A percentile compares a stretch with the other conserved stretches of the same genome.
These are phyloP conservation scores for Oryza nivara DNA, from an alignment of 176 grass and related monocot genomes.

Conservation along the genomic window DNA sequence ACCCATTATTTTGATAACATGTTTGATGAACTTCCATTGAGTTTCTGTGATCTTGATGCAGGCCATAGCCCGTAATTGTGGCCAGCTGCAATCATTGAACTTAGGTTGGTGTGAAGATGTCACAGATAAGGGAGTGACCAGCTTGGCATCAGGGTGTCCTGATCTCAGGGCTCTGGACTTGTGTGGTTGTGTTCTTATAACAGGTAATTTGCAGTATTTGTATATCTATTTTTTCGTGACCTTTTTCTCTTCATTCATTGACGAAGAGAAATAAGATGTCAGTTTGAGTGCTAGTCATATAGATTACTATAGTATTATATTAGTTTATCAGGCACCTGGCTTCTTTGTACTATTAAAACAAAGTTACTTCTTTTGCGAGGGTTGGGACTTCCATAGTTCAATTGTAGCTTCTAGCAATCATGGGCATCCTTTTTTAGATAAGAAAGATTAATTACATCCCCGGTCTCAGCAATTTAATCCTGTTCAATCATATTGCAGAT, in stretches of 20 bases:
- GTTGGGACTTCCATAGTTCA: neutral
- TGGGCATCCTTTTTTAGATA: no score
- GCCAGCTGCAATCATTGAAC: slow-evolving; percentile 65
- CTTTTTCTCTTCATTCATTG: neutral
- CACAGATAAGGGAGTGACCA: slow-evolving; percentile 70
- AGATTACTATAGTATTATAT: neutral
- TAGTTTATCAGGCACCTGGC: slow-evolving; percentile 2
- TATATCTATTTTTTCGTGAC: neutral
- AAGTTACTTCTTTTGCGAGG: neutral
- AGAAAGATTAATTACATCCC: no score
- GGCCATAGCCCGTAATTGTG: slow-evolving; percentile 69
- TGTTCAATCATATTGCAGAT: slow-evolving; percentile 40
- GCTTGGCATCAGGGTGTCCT: slow-evolving; percentile 80
- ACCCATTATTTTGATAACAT: neutral
- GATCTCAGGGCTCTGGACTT: slow-evolving; percentile 80
- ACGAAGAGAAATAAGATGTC: neutral
- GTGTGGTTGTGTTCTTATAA: slow-evolving; percentile 87
- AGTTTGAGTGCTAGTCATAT: neutral
- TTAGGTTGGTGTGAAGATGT: slow-evolving; percentile 81
- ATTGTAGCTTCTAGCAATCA: neutral
- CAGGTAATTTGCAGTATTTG: slow-evolving; percentile 51
- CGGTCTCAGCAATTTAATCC: neutral
- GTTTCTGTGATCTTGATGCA: slow-evolving; percentile 44
- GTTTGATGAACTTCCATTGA: slow-evolving; percentile 25
- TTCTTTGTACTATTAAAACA: neutral